Percentiles rank a stretch among this genome's conserved stretches.
These are phyloP conservation scores for Candida ulmi DNA, from an alignment of 805 yeast species.

Conservation along the genomic window DNA sequence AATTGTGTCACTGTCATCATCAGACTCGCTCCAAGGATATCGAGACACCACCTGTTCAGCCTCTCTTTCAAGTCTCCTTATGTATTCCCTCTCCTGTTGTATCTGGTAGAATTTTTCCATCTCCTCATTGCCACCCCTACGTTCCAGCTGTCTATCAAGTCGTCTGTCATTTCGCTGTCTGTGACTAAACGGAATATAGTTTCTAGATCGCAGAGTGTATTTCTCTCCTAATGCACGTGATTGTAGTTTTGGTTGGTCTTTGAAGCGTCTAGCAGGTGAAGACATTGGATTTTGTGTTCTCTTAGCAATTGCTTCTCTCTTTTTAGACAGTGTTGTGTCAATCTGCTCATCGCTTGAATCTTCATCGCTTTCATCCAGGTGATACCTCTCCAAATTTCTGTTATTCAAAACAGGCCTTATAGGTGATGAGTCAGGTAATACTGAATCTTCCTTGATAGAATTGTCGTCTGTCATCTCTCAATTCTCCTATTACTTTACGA, in stretches of 20 bases:
- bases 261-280: conserved; percentile 3
- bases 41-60: conserved; percentile 8
- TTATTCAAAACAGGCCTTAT: neutral
- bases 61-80: conserved; percentile 3
- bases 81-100: conserved; percentile 7
- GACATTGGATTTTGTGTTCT: conserved; percentile 9
- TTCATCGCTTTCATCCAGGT: neutral
- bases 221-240: conserved; percentile 12
- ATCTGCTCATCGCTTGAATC: conserved; percentile 1
- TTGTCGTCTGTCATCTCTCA: too few relatives aligned
- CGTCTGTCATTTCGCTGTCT: conserved; percentile 10
- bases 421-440: neutral
- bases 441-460: neutral
- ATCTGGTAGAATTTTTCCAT: conserved; percentile 16
- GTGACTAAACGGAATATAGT: conserved; percentile 16
- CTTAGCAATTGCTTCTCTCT: conserved; percentile 1
- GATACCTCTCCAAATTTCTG: neutral
- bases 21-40: conserved; percentile 2
- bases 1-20: conserved; percentile 1
- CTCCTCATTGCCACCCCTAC: conserved; percentile 18
- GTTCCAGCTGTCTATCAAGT: conserved; percentile 7
- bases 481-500: too few relatives aligned
- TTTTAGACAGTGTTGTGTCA: neutral
- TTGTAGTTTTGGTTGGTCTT: neutral
- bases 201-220: conserved; percentile 17